phyloP scores from a whole-genome alignment of 331 rosid species.

The Rosa hybrid region DNA sequence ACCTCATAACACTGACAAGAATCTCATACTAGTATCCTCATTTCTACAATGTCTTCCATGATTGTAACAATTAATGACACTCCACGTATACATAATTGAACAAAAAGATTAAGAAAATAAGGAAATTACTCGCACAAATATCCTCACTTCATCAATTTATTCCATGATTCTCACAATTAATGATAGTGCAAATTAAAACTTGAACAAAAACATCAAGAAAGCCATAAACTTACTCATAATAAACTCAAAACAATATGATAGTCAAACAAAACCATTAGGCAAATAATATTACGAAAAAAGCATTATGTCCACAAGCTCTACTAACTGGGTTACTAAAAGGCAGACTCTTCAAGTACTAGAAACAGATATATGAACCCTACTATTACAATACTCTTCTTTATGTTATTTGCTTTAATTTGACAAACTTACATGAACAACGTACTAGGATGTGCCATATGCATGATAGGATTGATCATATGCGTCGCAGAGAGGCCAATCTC shows the following conservation, averaged over 20 bases:
- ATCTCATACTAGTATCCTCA: not conserved
- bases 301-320: not conserved
- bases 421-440: not conserved
- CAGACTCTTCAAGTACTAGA: not conserved
- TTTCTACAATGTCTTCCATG: not conserved
- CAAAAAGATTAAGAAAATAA: too few relatives aligned
- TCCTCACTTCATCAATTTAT: too few relatives aligned
- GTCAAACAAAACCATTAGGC: not conserved
- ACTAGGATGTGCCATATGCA: not conserved
- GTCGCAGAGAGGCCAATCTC: constrained; percentile 92
- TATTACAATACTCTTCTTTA: constrained; percentile 2
- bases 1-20: not conserved
- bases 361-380: not conserved
- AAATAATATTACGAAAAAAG: not conserved
- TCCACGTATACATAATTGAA: not conserved
- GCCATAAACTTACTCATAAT: not conserved
- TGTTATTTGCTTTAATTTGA: constrained; percentile 8
- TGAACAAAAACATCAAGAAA: not conserved
- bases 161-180: too few relatives aligned
- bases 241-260: not conserved
- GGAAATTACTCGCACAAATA: too few relatives aligned
- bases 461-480: constrained; percentile 26
- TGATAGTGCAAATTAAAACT: not conserved
- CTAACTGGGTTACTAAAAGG: not conserved
- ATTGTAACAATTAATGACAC: not conserved